Base-by-base conservation (phyloP, 495 filamentous ascomycete genomes). In the Aspergillus ostianus region DNA sequence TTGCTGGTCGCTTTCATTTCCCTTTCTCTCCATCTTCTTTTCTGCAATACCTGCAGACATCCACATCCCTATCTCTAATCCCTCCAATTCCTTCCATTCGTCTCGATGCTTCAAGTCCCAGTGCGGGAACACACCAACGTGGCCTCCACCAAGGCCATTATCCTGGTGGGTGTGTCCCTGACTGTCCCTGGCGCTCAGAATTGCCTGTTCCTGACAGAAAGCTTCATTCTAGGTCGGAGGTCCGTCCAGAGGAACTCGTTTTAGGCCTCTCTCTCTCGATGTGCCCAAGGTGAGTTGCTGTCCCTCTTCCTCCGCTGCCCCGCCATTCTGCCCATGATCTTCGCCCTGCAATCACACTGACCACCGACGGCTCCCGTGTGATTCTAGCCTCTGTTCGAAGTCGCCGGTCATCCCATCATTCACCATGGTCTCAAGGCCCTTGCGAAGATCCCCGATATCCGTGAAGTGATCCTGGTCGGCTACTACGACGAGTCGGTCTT, bases 401-500 rank as follows among this genome's bases (percentile, higher is more conserved):
- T 99, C 68, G 94, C 94, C 67, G 94, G 92, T 63, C 94, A 98
- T 77, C 91, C 94, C 60, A 97, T 99, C 78, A 90, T 99, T 78
- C 90, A 92, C 84, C 94, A 99, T 80, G 95, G 91, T 80, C 84
- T 99, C 70, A 90, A 86, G 67, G 93, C 95, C 70, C 85, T 98
- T 63, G 85, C 90, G 56, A 96, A 94, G 73, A 90, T 97, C 58
- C 88, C 91, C 66, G 87, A 87, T 62, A 95, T 99, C 71, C 89
- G 91, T 64, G 94, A 99, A 74, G 95, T 99, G 59, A 90, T 93
- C 78, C 83, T 99, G 67, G 93, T 99, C 69, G 94, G 94, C 69
- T 99, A 99, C 84, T 99, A 98, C 75, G 94, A 99, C 63, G 94
- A 99, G 76, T 80, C 85, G 55, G 90, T 98, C 60, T 97, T 98